Percentiles rank a stretch among this genome's conserved stretches.
Evolutionary conservation across 345 rosid species (phyloP).

Genomic region (Salix brachista): DNA sequence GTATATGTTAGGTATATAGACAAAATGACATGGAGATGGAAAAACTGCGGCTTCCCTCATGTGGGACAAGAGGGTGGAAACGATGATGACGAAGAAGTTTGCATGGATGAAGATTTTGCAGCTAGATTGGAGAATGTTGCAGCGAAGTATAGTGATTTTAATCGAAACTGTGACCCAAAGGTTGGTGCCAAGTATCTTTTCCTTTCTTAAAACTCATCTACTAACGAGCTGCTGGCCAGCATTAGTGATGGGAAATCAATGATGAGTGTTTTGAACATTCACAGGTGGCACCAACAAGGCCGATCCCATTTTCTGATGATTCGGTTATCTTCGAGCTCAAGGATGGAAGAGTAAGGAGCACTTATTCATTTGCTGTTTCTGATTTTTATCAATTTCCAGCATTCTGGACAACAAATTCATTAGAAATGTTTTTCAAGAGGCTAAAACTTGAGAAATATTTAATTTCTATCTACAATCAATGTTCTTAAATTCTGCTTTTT

Average conservation of each 20-base stretch:
- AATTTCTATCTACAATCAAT: neutral
- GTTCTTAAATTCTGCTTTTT: neutral
- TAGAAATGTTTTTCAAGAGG: neutral
- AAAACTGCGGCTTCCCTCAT: constrained; percentile 44
- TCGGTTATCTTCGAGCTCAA: constrained; percentile 53
- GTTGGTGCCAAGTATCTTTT: constrained; percentile 21
- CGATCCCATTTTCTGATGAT: constrained; percentile 54
- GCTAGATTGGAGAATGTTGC: constrained; percentile 26
- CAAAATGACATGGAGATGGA: constrained; percentile 55
- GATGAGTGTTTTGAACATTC: neutral
- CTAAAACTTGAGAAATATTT: neutral
- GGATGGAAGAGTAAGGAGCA: constrained; percentile 65
- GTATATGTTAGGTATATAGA: constrained; percentile 57
- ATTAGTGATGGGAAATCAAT: constrained; percentile 6
- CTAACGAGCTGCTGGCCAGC: constrained; percentile 2
- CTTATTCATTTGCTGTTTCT: neutral
- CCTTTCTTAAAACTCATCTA: neutral
- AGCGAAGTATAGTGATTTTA: constrained; percentile 15
- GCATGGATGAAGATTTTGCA: constrained; percentile 30
- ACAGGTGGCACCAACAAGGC: constrained; percentile 64
- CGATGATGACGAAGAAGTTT: constrained; percentile 21
- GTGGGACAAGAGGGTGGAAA: constrained; percentile 4
- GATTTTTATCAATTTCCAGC: neutral
- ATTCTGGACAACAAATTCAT: neutral
- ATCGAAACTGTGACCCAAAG: constrained; percentile 38